These are phyloP conservation scores for Coemansia sp. DNA, from an alignment of 192 early-diverging fungal genomes.

Conservation along the genomic window DNA sequence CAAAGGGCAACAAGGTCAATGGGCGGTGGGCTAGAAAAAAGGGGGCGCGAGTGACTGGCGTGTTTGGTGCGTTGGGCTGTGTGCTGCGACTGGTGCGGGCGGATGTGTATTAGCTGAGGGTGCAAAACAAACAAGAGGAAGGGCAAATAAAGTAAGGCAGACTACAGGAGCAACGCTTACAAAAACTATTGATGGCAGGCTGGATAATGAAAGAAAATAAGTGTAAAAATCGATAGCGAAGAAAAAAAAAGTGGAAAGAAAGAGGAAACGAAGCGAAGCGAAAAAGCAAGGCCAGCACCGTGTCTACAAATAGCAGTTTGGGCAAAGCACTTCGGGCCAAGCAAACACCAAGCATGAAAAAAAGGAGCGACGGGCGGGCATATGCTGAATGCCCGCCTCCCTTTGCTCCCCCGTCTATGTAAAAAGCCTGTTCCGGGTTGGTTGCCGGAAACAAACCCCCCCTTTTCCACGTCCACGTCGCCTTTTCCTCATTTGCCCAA, in stretches of 20 bases:
- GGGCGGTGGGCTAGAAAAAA: too few species aligned
- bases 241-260: background rate
- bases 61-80: background rate
- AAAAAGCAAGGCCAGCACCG: conserved; percentile 1
- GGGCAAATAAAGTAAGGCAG: background rate
- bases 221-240: conserved; percentile 3
- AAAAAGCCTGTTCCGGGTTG: background rate
- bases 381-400: conserved; percentile 11
- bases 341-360: conserved; percentile 2
- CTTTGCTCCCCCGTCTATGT: background rate
- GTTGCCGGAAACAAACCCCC: conserved; percentile 4
- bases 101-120: background rate
- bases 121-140: background rate
- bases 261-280: conserved; percentile 3
- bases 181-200: background rate
- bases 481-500: background rate
- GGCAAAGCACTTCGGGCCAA: conserved; percentile 1
- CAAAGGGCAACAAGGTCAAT: too few species aligned
- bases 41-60: too few species aligned
- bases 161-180: background rate
- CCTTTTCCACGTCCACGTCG: conserved; percentile 5
- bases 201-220: background rate
- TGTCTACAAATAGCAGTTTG: conserved; percentile 14
- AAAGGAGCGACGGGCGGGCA: conserved; percentile 3
- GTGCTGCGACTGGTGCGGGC: background rate